Percentiles rank a stretch among this genome's conserved stretches.
Conservation (phyloP, 2,329 filamentous ascomycete species). For the Thermochaetoides dissita region DNA sequence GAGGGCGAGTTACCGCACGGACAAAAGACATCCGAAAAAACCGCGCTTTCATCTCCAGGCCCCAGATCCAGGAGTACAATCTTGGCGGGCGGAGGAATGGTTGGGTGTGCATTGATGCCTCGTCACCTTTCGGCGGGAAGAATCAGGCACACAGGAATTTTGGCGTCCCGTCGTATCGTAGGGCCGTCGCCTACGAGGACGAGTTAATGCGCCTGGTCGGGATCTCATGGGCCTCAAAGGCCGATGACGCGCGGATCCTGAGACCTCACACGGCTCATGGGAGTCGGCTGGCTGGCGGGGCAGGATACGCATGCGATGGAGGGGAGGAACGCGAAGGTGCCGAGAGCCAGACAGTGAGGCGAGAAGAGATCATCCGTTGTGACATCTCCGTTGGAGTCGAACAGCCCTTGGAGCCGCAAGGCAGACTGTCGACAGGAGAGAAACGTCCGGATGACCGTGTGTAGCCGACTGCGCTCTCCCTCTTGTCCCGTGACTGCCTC, state of each 20-base stretch:
- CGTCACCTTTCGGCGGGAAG: constrained; percentile 7
- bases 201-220: constrained; percentile 45
- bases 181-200: constrained; percentile 27
- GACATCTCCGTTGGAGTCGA: constrained; percentile 34
- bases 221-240: constrained; percentile 21
- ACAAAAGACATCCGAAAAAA: constrained; percentile 96
- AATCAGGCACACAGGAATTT: constrained; percentile 21
- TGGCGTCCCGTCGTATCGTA: constrained; percentile 35
- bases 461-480: constrained; percentile 34
- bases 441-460: constrained; percentile 33
- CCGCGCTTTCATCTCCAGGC: constrained; percentile 49
- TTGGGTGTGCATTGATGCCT: constrained; percentile 13
- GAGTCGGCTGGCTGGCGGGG: constrained; percentile 19
- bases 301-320: constrained; percentile 12
- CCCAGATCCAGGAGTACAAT: no score
- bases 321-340: constrained; percentile 23
- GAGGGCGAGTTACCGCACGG: constrained; percentile 56
- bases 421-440: constrained; percentile 16
- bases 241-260: no score
- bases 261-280: constrained; percentile 16
- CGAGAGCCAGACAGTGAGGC: constrained; percentile 29
- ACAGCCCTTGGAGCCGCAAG: constrained; percentile 32
- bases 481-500: constrained; percentile 15
- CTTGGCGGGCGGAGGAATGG: constrained; percentile 29
- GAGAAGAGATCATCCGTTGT: constrained; percentile 19